Conservation (phyloP, 345 rosid species). For the Rubroshorea leprosula region DNA sequence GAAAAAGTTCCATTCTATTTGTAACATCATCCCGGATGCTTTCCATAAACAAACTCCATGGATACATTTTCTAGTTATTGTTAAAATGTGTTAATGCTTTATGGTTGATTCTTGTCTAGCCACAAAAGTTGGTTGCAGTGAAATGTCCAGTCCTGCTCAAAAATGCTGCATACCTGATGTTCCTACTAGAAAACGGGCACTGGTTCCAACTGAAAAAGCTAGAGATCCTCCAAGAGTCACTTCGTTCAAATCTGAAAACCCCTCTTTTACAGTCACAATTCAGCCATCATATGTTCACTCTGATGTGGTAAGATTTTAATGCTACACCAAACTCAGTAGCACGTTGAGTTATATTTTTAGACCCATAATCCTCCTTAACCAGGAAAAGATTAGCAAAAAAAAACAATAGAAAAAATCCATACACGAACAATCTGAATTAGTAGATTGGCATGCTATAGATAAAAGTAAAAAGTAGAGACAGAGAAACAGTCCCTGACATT, state of each 20-base stretch:
- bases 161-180: background rate
- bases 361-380: no score
- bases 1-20: background rate
- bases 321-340: no score
- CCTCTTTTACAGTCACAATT: background rate
- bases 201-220: background rate
- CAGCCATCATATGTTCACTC: background rate
- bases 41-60: background rate
- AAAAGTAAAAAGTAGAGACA: no score
- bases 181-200: background rate
- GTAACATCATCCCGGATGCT: background rate
- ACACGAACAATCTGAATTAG: no score
- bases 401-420: no score
- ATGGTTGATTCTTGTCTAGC: background rate
- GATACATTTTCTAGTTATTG: background rate
- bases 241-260: background rate
- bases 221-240: background rate
- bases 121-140: background rate
- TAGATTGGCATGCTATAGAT: no score
- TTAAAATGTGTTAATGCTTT: background rate
- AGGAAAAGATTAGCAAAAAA: no score
- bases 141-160: background rate
- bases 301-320: no score
- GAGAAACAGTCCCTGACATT: no score
- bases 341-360: no score